These are phyloP conservation scores for Omphalotus guepiniiformis DNA, from an alignment of 768 basidiomycete genomes.

Conservation along the genomic window DNA sequence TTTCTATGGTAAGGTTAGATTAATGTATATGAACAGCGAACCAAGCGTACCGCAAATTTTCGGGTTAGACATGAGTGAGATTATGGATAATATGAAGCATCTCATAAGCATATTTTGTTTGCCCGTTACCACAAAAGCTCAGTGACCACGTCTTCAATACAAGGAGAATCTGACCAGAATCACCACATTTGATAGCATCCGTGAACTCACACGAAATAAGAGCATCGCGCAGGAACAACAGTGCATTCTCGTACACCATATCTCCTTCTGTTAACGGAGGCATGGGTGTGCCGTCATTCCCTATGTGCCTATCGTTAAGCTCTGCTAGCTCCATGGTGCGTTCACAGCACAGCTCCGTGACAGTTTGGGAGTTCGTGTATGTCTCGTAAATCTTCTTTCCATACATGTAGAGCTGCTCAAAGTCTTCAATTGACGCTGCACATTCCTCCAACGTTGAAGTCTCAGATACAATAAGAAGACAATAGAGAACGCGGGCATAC, in stretches of 20 bases:
- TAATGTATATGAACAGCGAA: neutral
- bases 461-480: slow-evolving; percentile 24
- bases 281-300: no score
- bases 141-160: slow-evolving; percentile 19
- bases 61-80: slow-evolving; percentile 21
- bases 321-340: no score
- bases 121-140: slow-evolving; percentile 21
- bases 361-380: slow-evolving; percentile 15
- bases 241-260: slow-evolving; percentile 25
- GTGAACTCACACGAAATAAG: slow-evolving; percentile 21
- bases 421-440: slow-evolving; percentile 7
- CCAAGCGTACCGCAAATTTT: slow-evolving; percentile 19
- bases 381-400: slow-evolving; percentile 16
- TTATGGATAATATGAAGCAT: slow-evolving; percentile 26
- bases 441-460: slow-evolving; percentile 17
- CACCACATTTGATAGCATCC: slow-evolving; percentile 25
- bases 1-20: slow-evolving; percentile 12
- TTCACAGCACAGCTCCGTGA: slow-evolving; percentile 18
- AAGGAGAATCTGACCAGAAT: slow-evolving; percentile 23
- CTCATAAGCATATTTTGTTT: slow-evolving; percentile 26
- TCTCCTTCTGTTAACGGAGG: no score
- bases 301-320: no score
- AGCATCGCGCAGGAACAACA: slow-evolving; percentile 23
- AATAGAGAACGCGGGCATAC: slow-evolving; percentile 29
- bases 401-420: slow-evolving; percentile 17